phyloP scores from a whole-genome alignment of 257 asterid species.

The Nemophila menziesii region DNA sequence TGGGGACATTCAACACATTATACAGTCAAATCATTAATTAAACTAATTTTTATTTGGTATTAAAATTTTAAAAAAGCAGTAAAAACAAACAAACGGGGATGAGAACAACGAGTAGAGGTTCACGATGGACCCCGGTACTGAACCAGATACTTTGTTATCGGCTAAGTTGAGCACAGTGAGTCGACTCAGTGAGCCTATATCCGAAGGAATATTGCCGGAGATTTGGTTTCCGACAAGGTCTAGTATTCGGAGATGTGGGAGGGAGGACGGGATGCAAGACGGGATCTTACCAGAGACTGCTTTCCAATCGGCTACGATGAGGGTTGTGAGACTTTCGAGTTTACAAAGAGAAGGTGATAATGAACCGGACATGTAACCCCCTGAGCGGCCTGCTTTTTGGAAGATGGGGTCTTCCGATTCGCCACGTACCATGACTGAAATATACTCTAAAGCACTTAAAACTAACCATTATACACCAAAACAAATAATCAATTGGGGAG shows the following conservation, averaged over 20 bases:
- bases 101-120: too few relatives aligned
- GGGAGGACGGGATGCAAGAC: slow-evolving; percentile 48
- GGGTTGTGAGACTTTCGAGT: slow-evolving; percentile 69
- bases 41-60: too few relatives aligned
- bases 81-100: too few relatives aligned
- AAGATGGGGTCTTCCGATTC: slow-evolving; percentile 90
- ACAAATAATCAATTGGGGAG: too few relatives aligned
- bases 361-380: slow-evolving; percentile 93
- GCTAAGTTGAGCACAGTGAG: slow-evolving; percentile 78
- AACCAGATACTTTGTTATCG: slow-evolving; percentile 66
- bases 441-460: too few relatives aligned
- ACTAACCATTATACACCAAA: too few relatives aligned
- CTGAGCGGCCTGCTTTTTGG: slow-evolving; percentile 70
- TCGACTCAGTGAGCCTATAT: slow-evolving; percentile 45
- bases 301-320: slow-evolving; percentile 89
- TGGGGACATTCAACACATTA: too few relatives aligned
- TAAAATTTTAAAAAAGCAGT: too few relatives aligned
- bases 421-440: too few relatives aligned
- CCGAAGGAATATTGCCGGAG: slow-evolving; percentile 61
- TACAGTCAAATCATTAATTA: too few relatives aligned
- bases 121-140: slow-evolving; percentile 48
- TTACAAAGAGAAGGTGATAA: slow-evolving; percentile 60
- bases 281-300: slow-evolving; percentile 75
- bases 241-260: slow-evolving; percentile 46
- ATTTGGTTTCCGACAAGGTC: slow-evolving; percentile 78